Evolutionary conservation across 2,329 filamentous ascomycete genomes (phyloP).

Genomic region (Hypocreales sp.): DNA sequence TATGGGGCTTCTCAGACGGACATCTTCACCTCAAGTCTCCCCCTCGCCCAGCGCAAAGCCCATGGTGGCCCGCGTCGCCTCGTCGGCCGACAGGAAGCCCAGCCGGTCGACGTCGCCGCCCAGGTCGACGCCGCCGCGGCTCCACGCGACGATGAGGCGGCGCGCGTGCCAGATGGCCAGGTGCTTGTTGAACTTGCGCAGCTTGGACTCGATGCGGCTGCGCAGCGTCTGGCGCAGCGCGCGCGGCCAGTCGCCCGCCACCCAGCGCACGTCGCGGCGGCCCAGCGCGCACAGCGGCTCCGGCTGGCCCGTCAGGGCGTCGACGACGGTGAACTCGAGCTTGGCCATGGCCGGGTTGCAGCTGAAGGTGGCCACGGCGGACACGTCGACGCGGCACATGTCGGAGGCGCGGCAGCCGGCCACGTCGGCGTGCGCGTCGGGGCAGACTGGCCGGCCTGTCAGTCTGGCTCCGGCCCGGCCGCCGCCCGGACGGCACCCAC

Average conservation of each 20-base stretch:
- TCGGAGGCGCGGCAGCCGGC: slow-evolving; percentile 6
- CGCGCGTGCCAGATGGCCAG: slow-evolving; percentile 15
- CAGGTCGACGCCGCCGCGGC: slow-evolving; percentile 10
- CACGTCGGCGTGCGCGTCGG: slow-evolving; percentile 1
- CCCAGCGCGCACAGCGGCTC: slow-evolving; percentile 11
- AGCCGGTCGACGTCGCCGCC: slow-evolving; percentile 7
- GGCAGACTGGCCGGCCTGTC: not conserved
- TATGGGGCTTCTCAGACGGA: too few relatives aligned
- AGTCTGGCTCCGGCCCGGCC: not conserved
- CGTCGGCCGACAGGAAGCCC: slow-evolving; percentile 9
- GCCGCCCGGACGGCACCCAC: too few relatives aligned
- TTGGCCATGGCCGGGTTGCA: slow-evolving; percentile 12
- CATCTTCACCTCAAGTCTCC: too few relatives aligned
- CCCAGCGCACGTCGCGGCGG: slow-evolving; percentile 12
- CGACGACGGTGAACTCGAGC: slow-evolving; percentile 11
- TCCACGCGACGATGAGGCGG: slow-evolving; percentile 9
- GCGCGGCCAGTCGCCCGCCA: slow-evolving; percentile 7
- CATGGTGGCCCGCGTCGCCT: slow-evolving; percentile 7
- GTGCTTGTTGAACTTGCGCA: slow-evolving; percentile 16
- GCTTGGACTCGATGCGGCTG: slow-evolving; percentile 8
- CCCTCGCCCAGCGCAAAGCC: too few relatives aligned
- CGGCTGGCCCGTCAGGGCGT: slow-evolving; percentile 6
- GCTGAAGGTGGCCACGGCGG: slow-evolving; percentile 11
- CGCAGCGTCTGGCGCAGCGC: slow-evolving; percentile 8
- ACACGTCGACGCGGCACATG: slow-evolving; percentile 8